Evolutionary conservation across 768 basidiomycete species (phyloP).

Genomic region (Psilocybe cubensis): DNA sequence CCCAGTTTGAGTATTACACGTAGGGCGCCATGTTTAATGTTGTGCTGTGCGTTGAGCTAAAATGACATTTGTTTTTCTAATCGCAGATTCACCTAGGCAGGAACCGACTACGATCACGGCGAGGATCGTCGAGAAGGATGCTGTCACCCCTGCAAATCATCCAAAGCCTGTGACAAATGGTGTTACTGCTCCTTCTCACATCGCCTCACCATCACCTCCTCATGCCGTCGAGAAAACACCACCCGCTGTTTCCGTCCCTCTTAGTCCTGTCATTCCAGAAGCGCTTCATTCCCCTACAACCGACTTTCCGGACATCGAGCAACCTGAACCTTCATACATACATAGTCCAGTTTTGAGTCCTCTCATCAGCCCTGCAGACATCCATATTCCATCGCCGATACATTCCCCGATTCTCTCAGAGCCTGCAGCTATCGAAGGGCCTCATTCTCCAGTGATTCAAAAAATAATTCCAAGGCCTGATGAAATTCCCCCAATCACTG

Average conservation of each 20-base stretch:
- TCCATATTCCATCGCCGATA: conserved; percentile 23
- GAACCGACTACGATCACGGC: background rate
- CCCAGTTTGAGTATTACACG: conserved; percentile 9
- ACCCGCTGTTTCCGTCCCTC: background rate
- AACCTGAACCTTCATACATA: conserved; percentile 17
- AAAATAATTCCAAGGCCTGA: conserved; percentile 17
- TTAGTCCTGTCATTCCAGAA: background rate
- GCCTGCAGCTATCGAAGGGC: conserved; percentile 11
- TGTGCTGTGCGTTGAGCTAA: conserved; percentile 4
- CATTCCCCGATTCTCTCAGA: conserved; percentile 21
- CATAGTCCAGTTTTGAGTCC: conserved; percentile 14
- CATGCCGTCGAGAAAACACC: background rate
- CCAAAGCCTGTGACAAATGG: background rate
- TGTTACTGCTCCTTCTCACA: background rate
- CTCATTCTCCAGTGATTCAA: conserved; percentile 5
- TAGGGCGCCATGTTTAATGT: conserved; percentile 9
- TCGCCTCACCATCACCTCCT: background rate
- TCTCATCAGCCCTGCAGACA: conserved; percentile 6
- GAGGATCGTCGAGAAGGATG: background rate
- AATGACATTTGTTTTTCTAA: conserved; percentile 6
- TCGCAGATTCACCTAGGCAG: conserved; percentile 4
- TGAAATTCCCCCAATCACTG: conserved; percentile 41
- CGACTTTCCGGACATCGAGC: conserved; percentile 15
- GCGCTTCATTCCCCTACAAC: background rate
- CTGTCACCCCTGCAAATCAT: background rate